Evolutionary conservation across 1,139 yeast species (phyloP).

Genomic region (Saccharomycopsis hybrid): DNA sequence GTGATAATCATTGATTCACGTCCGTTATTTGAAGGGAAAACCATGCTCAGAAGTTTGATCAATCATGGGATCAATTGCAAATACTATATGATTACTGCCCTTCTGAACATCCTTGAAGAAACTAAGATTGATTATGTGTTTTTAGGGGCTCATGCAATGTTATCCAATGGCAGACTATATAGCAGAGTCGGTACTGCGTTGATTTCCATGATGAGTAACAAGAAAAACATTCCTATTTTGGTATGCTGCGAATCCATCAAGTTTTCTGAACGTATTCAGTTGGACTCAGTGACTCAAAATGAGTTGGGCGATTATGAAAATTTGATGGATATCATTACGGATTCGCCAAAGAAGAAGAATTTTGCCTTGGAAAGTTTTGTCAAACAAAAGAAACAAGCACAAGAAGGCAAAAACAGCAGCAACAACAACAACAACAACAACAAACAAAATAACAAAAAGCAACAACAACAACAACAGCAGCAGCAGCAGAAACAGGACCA

Average conservation of each 20-base stretch:
- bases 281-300: constrained; percentile 89
- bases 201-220: constrained; percentile 85
- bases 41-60: constrained; percentile 58
- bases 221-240: constrained; percentile 85
- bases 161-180: constrained; percentile 87
- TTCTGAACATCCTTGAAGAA: constrained; percentile 72
- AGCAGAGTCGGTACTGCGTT: constrained; percentile 94
- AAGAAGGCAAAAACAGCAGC: constrained; percentile 21
- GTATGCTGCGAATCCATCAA: constrained; percentile 95
- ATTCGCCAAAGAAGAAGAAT: constrained; percentile 56
- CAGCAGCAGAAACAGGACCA: constrained; percentile 26
- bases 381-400: constrained; percentile 32
- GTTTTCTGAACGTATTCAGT: constrained; percentile 90
- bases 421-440: constrained; percentile 23
- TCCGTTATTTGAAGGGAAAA: constrained; percentile 91
- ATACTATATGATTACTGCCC: constrained; percentile 73
- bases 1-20: constrained; percentile 92
- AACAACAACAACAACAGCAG: constrained; percentile 23
- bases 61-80: constrained; percentile 48
- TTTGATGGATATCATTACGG: constrained; percentile 42
- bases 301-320: constrained; percentile 87
- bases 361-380: constrained; percentile 63
- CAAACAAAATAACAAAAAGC: constrained; percentile 22
- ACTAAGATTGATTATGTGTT: constrained; percentile 88
- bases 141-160: constrained; percentile 95